Conservation (phyloP, 164 flowering plant species). For the Liriodendron chinense region DNA sequence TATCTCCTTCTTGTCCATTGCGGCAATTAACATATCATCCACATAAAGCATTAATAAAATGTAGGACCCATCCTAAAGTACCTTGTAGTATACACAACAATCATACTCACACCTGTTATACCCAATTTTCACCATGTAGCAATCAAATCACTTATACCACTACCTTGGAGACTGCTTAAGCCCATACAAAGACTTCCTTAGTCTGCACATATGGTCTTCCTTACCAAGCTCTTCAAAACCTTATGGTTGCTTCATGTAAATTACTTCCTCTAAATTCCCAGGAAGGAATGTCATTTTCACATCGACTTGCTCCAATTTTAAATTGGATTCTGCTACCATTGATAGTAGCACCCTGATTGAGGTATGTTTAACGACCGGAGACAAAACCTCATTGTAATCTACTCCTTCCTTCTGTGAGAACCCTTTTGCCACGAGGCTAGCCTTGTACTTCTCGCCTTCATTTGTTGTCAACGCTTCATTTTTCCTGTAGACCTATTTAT, state of each 20-base stretch:
- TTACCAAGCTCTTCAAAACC: not conserved
- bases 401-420: not conserved
- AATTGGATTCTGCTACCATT: not conserved
- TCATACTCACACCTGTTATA: not conserved
- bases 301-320: not conserved
- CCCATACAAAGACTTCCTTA: not conserved
- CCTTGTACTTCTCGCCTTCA: not conserved
- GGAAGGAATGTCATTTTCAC: not conserved
- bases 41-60: not conserved
- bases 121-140: not conserved
- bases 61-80: not conserved
- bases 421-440: not conserved
- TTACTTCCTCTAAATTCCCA: not conserved
- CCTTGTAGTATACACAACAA: not conserved
- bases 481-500: not conserved
- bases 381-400: not conserved
- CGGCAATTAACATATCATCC: constrained; percentile 1
- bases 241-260: not conserved
- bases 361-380: not conserved
- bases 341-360: not conserved
- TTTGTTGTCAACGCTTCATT: not conserved
- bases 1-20: not conserved
- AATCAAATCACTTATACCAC: not conserved
- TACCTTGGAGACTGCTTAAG: not conserved
- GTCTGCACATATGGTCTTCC: not conserved